Evolutionary conservation across 495 filamentous ascomycete genomes (phyloP).

Genomic region (Apiosordaria backusii): DNA sequence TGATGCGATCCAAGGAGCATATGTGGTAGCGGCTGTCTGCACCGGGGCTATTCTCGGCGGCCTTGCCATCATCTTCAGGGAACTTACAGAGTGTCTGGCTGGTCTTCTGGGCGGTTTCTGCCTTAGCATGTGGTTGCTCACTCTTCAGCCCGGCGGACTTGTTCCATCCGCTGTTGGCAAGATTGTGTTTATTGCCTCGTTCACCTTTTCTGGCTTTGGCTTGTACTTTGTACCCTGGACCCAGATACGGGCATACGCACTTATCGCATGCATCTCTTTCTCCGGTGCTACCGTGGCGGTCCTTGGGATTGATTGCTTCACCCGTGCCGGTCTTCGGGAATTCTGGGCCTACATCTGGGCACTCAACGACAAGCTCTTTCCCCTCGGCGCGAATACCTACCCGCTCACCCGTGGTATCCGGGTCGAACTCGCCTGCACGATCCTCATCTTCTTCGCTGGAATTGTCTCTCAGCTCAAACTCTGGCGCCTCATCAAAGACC

Average conservation of each 20-base stretch:
- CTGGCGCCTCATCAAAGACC: conserved; percentile 81
- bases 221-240: conserved; percentile 79
- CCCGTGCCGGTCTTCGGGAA: conserved; percentile 82
- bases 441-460: conserved; percentile 70
- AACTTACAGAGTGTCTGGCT: conserved; percentile 81
- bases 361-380: conserved; percentile 77
- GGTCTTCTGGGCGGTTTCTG: conserved; percentile 88
- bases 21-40: conserved; percentile 73
- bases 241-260: conserved; percentile 56
- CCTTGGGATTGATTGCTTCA: conserved; percentile 89
- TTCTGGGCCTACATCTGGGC: conserved; percentile 95
- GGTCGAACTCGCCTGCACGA: conserved; percentile 76
- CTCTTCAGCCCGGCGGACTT: conserved; percentile 72
- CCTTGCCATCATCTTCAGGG: conserved; percentile 72
- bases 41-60: conserved; percentile 76
- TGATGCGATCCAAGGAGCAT: conserved; percentile 79
- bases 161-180: conserved; percentile 58
- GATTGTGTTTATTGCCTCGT: conserved; percentile 69
- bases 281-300: conserved; percentile 73
- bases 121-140: conserved; percentile 86
- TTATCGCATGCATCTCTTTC: conserved; percentile 75
- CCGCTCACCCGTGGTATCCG: conserved; percentile 82
- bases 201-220: conserved; percentile 63
- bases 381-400: conserved; percentile 69
- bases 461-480: conserved; percentile 80